phyloP scores from a whole-genome alignment of 805 yeast genomes.

The Candida sonorensis region DNA sequence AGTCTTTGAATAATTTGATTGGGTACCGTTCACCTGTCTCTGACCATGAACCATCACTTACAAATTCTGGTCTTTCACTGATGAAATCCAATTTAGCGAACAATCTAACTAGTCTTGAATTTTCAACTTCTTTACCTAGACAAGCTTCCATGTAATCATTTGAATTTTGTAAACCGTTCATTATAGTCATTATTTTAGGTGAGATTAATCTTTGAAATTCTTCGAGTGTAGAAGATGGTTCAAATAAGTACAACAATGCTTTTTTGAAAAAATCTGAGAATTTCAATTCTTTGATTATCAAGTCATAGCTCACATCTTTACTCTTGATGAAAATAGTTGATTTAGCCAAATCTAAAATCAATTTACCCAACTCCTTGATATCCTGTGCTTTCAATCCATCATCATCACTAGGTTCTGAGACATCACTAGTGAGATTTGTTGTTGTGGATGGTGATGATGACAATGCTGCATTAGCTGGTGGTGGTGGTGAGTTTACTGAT shows the following conservation, averaged over 20 bases:
- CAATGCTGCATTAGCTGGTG: too few relatives aligned
- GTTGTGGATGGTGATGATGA: too few relatives aligned
- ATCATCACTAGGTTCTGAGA: too few relatives aligned
- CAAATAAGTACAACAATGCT: conserved; percentile 33
- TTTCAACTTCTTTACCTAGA: conserved; percentile 72
- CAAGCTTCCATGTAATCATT: conserved; percentile 56
- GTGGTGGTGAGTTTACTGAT: too few relatives aligned
- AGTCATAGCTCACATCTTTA: conserved; percentile 11
- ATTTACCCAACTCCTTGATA: conserved; percentile 47
- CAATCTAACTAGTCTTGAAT: conserved; percentile 78
- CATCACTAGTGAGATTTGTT: too few relatives aligned
- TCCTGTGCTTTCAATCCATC: conserved; percentile 36
- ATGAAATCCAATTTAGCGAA: conserved; percentile 76
- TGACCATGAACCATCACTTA: conserved; percentile 52
- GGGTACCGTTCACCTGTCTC: conserved; percentile 74
- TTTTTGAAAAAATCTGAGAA: conserved; percentile 40
- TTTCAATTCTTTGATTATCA: conserved; percentile 24
- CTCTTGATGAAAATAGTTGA: conserved; percentile 21
- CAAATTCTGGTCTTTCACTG: conserved; percentile 64
- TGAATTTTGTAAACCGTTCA: conserved; percentile 44
- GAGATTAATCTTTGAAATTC: conserved; percentile 35
- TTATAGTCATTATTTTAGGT: conserved; percentile 36
- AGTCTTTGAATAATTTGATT: conserved; percentile 70
- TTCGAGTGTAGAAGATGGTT: conserved; percentile 19
- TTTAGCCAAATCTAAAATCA: conserved; percentile 50